Base-by-base conservation (phyloP, 129 eudicot species). In the Pulicaria dysenterica region DNA sequence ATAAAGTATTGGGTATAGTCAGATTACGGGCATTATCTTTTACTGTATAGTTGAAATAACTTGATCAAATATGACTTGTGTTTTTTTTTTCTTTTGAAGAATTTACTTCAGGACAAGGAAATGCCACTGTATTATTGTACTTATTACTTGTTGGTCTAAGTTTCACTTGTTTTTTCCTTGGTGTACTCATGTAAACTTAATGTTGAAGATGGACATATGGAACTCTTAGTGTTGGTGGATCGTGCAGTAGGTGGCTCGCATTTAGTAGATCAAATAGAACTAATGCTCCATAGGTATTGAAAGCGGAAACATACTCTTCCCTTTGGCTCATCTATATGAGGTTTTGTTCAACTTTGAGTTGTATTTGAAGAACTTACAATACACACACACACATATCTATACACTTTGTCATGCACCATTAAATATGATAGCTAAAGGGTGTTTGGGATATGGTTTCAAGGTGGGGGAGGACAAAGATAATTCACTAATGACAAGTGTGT, bases 201-300 rank as follows among this genome's bases (percentile, higher is more conserved):
- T 80, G 80, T 90, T 65, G 85, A 83, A 79, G 96, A 88, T 84
- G 96, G 73, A 80, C 84, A 42, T 73, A 77, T 24, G 74, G 99
- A 94, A 76, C 86, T 94, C 50, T 94, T 97, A 3, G 93, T 94
- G 60, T 79, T 94, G 76, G 99, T 90, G 66, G 99, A 94, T 71
- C 95, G 99, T 71, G 91, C 97, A 54, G 95, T 94, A 59, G 99
- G 99, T 70, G 99, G 93, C 48, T 81, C 96, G 61, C 90, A 97
- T 76, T 67, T 88, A 75, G 83, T 79, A 54, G 97, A 94, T 82
- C 97, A 94, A 75, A 67, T 94, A 71, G 97, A 94, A 67, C 77
- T 94, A 58, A 94, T 94, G 99, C 99, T 94, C 72, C 99, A 94
- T 55, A 90, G 99, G 99, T 94, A 77, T 94, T 80, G 85, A 82